Evolutionary conservation across 2,329 filamentous ascomycete genomes (phyloP).

Genomic region (Ophiostoma sp.): DNA sequence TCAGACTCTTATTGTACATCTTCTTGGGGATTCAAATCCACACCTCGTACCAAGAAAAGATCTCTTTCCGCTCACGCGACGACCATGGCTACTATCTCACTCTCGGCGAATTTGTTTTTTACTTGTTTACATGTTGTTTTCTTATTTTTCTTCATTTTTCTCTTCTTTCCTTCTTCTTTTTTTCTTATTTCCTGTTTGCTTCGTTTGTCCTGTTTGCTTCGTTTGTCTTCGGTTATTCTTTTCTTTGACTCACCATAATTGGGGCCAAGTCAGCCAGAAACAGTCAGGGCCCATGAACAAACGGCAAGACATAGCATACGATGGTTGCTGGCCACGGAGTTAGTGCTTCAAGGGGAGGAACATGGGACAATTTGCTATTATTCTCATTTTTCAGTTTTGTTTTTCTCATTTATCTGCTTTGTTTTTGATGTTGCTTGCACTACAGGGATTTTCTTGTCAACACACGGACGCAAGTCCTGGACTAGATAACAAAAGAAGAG

Average conservation of each 20-base stretch:
- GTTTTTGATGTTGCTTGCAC: background rate
- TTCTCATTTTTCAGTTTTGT: background rate
- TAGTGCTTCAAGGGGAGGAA: background rate
- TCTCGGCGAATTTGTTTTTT: background rate
- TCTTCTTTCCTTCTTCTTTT: background rate
- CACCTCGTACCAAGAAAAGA: slow-evolving; percentile 17
- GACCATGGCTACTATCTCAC: slow-evolving; percentile 13
- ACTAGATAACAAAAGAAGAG: slow-evolving; percentile 1
- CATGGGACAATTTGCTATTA: background rate
- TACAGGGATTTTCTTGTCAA: background rate
- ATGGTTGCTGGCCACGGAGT: slow-evolving; percentile 5
- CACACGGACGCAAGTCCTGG: background rate
- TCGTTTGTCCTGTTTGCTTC: background rate
- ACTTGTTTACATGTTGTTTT: background rate
- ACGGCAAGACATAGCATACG: background rate
- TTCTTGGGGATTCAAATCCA: slow-evolving; percentile 1
- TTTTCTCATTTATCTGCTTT: background rate
- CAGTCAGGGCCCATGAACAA: background rate
- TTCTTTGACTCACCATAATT: background rate
- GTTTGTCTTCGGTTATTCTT: background rate
- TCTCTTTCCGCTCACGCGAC: slow-evolving; percentile 21
- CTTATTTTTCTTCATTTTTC: background rate
- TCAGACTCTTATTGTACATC: slow-evolving; percentile 4
- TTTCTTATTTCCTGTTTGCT: slow-evolving; percentile 13
- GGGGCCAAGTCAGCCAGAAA: background rate